phyloP scores from a whole-genome alignment of 2,329 filamentous ascomycete genomes.

The Alternaria ethzedia region DNA sequence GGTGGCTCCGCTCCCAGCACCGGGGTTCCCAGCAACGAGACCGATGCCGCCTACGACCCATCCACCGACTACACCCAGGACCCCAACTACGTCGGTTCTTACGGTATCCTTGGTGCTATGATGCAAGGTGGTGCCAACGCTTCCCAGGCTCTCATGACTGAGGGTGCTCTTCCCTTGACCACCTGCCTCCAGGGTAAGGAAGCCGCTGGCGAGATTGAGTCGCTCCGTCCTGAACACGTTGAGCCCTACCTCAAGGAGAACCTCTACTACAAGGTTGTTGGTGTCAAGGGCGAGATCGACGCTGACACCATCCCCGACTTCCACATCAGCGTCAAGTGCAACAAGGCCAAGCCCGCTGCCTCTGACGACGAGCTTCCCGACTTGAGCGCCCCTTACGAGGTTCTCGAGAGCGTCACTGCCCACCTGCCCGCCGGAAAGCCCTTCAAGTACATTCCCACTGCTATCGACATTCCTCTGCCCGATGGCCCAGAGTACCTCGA shows the following conservation, averaged over 20 bases:
- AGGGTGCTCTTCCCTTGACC: slow-evolving; percentile 43
- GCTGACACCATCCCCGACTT: slow-evolving; percentile 39
- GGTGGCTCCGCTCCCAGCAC: slow-evolving; percentile 17
- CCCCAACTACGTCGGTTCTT: slow-evolving; percentile 43
- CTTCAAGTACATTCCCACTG: slow-evolving; percentile 32
- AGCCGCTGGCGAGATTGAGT: slow-evolving; percentile 37
- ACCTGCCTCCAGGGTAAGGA: slow-evolving; percentile 44
- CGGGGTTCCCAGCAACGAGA: slow-evolving; percentile 21
- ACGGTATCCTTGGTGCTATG: slow-evolving; percentile 40
- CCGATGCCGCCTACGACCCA: slow-evolving; percentile 32
- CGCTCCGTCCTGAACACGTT: slow-evolving; percentile 40
- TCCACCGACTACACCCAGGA: slow-evolving; percentile 35
- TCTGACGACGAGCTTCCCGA: slow-evolving; percentile 36
- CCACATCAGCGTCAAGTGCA: slow-evolving; percentile 42
- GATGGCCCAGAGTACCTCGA: slow-evolving; percentile 21
- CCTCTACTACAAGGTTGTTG: slow-evolving; percentile 46
- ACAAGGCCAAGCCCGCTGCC: slow-evolving; percentile 35
- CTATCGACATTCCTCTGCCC: slow-evolving; percentile 26
- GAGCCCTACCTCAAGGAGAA: slow-evolving; percentile 44
- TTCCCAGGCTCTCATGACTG: slow-evolving; percentile 36
- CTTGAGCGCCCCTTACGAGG: slow-evolving; percentile 33
- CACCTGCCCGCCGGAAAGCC: slow-evolving; percentile 39
- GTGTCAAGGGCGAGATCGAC: slow-evolving; percentile 38
- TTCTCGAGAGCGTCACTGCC: slow-evolving; percentile 34
- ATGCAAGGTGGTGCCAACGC: slow-evolving; percentile 33